phyloP scores from a whole-genome alignment of 139 green algal genomes.

The Coelastrella sp. region DNA sequence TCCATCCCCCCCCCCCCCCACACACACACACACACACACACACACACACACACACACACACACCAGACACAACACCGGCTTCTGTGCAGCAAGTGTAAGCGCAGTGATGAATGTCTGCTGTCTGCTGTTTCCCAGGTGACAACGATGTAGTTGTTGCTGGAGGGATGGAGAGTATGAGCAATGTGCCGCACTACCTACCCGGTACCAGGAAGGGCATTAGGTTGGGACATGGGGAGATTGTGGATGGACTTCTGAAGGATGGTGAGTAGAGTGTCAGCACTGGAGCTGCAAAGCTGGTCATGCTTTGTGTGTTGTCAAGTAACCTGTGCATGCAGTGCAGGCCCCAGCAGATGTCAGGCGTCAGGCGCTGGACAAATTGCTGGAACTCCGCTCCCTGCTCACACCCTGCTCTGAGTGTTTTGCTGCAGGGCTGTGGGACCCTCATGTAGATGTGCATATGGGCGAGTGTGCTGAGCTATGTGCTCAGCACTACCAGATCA shows the following conservation, averaged over 20 bases:
- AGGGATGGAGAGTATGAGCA: constrained; percentile 95
- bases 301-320: neutral
- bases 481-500: constrained; percentile 75
- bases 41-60: too few relatives aligned
- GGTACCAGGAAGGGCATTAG: constrained; percentile 40
- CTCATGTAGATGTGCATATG: constrained; percentile 88
- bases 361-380: neutral
- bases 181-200: constrained; percentile 88
- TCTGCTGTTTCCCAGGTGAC: constrained; percentile 48
- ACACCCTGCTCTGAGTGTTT: neutral
- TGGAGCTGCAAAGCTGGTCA: neutral
- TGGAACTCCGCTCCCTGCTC: neutral
- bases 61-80: too few relatives aligned
- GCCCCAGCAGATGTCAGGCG: neutral
- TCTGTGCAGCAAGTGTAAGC: neutral
- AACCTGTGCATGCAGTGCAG: neutral
- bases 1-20: too few relatives aligned
- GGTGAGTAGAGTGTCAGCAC: constrained; percentile 29
- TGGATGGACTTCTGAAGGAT: constrained; percentile 67
- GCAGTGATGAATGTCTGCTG: neutral
- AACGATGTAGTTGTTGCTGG: constrained; percentile 85
- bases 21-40: too few relatives aligned
- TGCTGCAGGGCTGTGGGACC: constrained; percentile 81
- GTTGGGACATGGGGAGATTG: constrained; percentile 70
- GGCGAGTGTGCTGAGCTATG: constrained; percentile 84